A percentile compares a stretch with the other conserved stretches of the same genome.
These are phyloP conservation scores for Glarea lozoyensis DNA, from an alignment of 495 filamentous ascomycete species.

Conservation along the genomic window DNA sequence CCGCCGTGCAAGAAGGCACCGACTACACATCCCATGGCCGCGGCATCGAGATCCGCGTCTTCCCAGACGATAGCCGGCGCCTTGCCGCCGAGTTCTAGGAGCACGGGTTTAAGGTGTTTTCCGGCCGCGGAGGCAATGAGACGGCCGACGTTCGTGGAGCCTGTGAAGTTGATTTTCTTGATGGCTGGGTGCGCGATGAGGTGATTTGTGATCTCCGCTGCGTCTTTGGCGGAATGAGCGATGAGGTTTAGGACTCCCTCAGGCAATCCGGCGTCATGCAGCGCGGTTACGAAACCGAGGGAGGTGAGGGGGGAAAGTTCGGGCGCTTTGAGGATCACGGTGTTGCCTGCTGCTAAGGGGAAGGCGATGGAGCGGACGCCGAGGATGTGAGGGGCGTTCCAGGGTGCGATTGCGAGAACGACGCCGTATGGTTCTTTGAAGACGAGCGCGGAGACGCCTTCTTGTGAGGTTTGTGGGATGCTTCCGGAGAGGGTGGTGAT, in stretches of 20 bases:
- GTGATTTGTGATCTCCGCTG: conserved; percentile 42
- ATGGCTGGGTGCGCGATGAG: conserved; percentile 46
- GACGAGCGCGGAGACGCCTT: conserved; percentile 56
- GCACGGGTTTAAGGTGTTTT: conserved; percentile 56
- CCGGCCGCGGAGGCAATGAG: conserved; percentile 50
- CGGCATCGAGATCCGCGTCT: conserved; percentile 53
- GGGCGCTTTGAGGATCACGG: conserved; percentile 65
- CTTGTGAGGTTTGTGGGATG: conserved; percentile 45
- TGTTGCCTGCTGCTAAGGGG: conserved; percentile 78
- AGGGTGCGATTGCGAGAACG: conserved; percentile 73
- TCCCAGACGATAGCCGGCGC: conserved; percentile 54
- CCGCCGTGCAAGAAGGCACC: conserved; percentile 54
- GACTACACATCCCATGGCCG: conserved; percentile 39
- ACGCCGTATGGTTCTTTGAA: conserved; percentile 77
- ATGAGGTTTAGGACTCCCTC: conserved; percentile 51
- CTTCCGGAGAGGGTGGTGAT: conserved; percentile 50
- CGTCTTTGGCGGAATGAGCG: conserved; percentile 40
- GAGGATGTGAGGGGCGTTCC: conserved; percentile 73
- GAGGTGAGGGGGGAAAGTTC: conserved; percentile 71
- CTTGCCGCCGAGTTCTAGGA: conserved; percentile 65
- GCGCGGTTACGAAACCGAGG: conserved; percentile 59
- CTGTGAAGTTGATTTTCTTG: conserved; percentile 63
- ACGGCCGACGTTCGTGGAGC: conserved; percentile 47
- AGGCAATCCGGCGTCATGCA: conserved; percentile 66
- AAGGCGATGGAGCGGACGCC: conserved; percentile 57